A percentile compares a stretch with the other conserved stretches of the same genome.
Conservation (phyloP, 129 eudicot species). For the Saussurea involucrata region DNA sequence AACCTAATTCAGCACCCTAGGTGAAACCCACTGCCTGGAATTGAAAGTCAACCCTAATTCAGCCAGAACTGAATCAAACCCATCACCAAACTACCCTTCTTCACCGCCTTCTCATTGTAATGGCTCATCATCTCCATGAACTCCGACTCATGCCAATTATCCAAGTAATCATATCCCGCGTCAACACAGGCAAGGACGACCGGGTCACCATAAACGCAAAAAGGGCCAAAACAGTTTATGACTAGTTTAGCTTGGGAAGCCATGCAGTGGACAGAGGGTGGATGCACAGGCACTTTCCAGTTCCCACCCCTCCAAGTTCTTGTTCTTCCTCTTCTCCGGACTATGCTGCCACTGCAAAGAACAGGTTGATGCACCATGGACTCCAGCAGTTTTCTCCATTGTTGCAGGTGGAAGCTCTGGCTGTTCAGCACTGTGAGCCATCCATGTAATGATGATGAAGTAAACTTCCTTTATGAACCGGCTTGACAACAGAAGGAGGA, state of each 20-base stretch:
- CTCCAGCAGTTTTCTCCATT: no score
- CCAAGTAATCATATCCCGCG: constrained; percentile 71
- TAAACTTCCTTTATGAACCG: background rate
- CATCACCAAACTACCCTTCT: constrained; percentile 63
- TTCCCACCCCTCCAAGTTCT: no score
- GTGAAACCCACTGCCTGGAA: constrained; percentile 55
- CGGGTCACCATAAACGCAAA: constrained; percentile 69
- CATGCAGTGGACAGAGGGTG: constrained; percentile 50
- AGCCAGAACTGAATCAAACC: constrained; percentile 90
- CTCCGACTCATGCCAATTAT: constrained; percentile 84
- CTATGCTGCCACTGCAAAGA: no score
- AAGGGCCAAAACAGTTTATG: constrained; percentile 88
- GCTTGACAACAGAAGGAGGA: constrained; percentile 30
- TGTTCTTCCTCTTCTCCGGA: no score
- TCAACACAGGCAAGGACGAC: constrained; percentile 78
- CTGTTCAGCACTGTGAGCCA: background rate
- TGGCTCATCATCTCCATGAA: constrained; percentile 88
- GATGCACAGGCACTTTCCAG: constrained; percentile 4
- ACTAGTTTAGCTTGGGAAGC: constrained; percentile 55
- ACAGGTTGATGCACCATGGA: no score
- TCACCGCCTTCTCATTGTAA: constrained; percentile 54
- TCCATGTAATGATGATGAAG: background rate
- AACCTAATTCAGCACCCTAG: constrained; percentile 50
- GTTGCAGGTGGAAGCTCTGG: background rate
- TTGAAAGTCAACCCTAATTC: constrained; percentile 73